Base-by-base conservation (phyloP, 2,329 filamentous ascomycete species). In the Penicillium sp. region DNA sequence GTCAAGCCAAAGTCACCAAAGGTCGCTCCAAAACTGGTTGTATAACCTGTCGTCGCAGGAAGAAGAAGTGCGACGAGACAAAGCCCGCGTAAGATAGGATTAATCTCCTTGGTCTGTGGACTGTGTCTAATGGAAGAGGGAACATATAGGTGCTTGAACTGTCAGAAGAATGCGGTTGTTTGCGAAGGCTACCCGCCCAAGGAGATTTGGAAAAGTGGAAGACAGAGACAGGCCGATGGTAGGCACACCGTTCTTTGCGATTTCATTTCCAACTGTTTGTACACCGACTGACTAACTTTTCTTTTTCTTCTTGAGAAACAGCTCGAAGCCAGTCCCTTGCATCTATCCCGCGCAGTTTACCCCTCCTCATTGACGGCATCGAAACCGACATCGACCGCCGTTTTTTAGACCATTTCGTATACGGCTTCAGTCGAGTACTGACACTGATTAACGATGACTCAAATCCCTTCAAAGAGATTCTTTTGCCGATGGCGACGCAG, bases 131-230 rank as follows among this genome's bases (percentile, higher is more conserved):
- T 30, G 31, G 52, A 39, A 42, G 30, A 41, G 39, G 33, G 34
- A 52, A 39, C 41, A 31, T 40, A 37, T 40, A 68, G 65, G 30
- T 67, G 56, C 49, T 78, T 89, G 69, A 95, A 95, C 62, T 95
- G 90, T 64, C 86, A 93, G 72, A 95, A 95, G 77, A 95, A 95
- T 67, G 89, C 89, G 8, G 88, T 95, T 11, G 82, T 91, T 11
- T 95, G 90, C 65, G 89, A 95, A 71, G 90, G 90, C 11, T 95
- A 95, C 64, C 88, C 88, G 42, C 86, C 89, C 54, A 89, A 89
- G 66, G 86, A 88, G 50, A 80, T 89, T 44, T 95, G 90, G 90
- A 89, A 85, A 68, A 91, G 88, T 64, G 89, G 89, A 25, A 89
- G 82, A 65, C 87, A 92, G 68, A 86, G 79, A 64, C 79, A 82